A percentile compares a stretch with the other conserved stretches of the same genome.
Conservation (phyloP, 768 basidiomycete genomes). For the Suillus cothurnatus region DNA sequence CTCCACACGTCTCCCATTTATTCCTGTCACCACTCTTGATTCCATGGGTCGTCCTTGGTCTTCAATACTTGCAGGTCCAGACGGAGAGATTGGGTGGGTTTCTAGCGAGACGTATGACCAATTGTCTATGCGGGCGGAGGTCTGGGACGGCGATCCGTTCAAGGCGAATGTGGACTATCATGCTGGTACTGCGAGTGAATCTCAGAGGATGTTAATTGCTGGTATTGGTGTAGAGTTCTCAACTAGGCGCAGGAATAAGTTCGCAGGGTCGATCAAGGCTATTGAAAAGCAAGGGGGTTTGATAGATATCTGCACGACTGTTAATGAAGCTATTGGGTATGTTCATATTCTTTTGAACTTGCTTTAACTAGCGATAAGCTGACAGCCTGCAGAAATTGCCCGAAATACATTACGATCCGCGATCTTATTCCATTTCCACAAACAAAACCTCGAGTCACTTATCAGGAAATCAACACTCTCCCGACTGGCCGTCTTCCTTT, state of each 20-base stretch:
- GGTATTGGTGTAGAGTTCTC: slow-evolving; percentile 65
- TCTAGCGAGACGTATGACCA: slow-evolving; percentile 38
- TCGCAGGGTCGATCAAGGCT: slow-evolving; percentile 52
- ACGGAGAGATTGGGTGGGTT: slow-evolving; percentile 49
- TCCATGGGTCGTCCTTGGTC: slow-evolving; percentile 56
- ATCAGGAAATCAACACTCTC: slow-evolving; percentile 37
- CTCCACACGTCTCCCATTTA: slow-evolving; percentile 49
- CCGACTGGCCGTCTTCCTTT: slow-evolving; percentile 47
- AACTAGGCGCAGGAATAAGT: slow-evolving; percentile 63
- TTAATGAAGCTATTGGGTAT: slow-evolving; percentile 63
- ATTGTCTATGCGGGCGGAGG: slow-evolving; percentile 39
- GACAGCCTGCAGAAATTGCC: slow-evolving; percentile 54
- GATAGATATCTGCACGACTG: slow-evolving; percentile 39
- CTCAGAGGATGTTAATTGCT: slow-evolving; percentile 43
- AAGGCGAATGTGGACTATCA: background rate
- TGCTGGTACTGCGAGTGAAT: slow-evolving; percentile 14
- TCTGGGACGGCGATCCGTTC: slow-evolving; percentile 63
- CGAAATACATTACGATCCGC: slow-evolving; percentile 67
- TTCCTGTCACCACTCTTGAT: slow-evolving; percentile 61
- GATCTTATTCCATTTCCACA: slow-evolving; percentile 47
- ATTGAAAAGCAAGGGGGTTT: slow-evolving; percentile 32
- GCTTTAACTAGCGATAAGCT: background rate
- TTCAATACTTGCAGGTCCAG: slow-evolving; percentile 49
- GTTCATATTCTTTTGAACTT: slow-evolving; percentile 20
- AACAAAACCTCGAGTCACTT: slow-evolving; percentile 40